Evolutionary conservation across 495 filamentous ascomycete genomes (phyloP).

Genomic region (Amniculicola lignicola): DNA sequence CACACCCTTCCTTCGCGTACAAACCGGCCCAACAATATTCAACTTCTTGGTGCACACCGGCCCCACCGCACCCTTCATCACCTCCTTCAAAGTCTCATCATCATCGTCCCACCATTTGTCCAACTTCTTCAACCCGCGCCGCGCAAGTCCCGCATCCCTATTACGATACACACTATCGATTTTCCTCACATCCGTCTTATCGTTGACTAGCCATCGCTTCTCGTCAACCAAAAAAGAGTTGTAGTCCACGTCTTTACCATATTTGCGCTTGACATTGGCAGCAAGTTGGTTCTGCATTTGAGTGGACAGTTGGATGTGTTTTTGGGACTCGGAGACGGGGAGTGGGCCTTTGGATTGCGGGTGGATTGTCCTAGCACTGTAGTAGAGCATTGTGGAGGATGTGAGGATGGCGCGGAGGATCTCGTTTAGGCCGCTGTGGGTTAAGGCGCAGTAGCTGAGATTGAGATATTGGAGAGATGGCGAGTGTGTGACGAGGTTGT

Average conservation of each 20-base stretch:
- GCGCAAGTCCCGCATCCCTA: conserved; percentile 40
- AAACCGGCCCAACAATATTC: background rate
- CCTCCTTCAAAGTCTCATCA: conserved; percentile 30
- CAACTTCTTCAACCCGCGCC: conserved; percentile 37
- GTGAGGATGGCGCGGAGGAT: conserved; percentile 7
- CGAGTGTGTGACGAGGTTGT: conserved; percentile 12
- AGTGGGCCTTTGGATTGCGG: conserved; percentile 9
- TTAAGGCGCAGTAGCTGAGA: conserved; percentile 18
- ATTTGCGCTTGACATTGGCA: conserved; percentile 32
- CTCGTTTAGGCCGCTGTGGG: conserved; percentile 9
- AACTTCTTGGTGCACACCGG: conserved; percentile 13
- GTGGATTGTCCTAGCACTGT: conserved; percentile 18
- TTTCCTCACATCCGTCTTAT: conserved; percentile 39
- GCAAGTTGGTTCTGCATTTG: conserved; percentile 17
- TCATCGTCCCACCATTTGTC: conserved; percentile 38
- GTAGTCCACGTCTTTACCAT: conserved; percentile 33
- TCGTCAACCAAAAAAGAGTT: conserved; percentile 35
- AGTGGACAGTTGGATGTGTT: conserved; percentile 9
- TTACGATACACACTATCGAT: conserved; percentile 47
- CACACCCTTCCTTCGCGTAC: background rate
- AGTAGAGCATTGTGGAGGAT: conserved; percentile 21
- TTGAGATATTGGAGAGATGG: conserved; percentile 9
- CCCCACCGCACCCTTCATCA: conserved; percentile 18
- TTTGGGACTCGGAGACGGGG: conserved; percentile 20
- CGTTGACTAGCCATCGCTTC: conserved; percentile 40